phyloP scores from a whole-genome alignment of 2,329 filamentous ascomycete genomes.

The Dryadomyces quercus-mongolicae region DNA sequence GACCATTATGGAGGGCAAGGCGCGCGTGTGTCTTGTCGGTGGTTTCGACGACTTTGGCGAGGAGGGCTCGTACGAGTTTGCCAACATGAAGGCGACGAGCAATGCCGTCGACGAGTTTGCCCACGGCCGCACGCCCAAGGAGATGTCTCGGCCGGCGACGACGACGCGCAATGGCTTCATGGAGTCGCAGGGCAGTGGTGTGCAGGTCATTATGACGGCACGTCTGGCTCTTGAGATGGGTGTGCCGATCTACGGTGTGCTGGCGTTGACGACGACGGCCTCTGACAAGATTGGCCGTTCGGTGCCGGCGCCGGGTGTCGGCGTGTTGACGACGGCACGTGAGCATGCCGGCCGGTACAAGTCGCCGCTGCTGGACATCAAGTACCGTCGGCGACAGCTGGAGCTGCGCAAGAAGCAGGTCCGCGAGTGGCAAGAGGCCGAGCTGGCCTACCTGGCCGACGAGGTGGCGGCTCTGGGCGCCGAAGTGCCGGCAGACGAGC shows the following conservation, averaged over 20 bases:
- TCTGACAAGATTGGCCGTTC: conserved; percentile 99
- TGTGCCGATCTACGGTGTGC: conserved; percentile 89
- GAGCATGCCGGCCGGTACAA: conserved; percentile 87
- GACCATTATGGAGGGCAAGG: conserved; percentile 97
- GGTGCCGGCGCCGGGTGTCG: conserved; percentile 89
- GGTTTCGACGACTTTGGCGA: conserved; percentile 99
- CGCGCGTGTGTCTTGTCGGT: conserved; percentile 92
- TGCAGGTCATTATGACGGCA: conserved; percentile 97
- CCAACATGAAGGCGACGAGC: conserved; percentile 99
- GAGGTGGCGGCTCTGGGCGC: conserved; percentile 86
- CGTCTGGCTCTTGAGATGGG: conserved; percentile 96
- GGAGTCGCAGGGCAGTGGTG: conserved; percentile 97
- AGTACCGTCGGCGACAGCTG: conserved; percentile 91
- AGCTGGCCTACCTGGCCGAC: conserved; percentile 84
- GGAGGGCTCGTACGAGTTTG: conserved; percentile 98
- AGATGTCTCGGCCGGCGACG: conserved; percentile 96
- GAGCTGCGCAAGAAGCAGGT: conserved; percentile 90
- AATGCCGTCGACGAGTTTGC: conserved; percentile 94
- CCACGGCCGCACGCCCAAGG: conserved; percentile 85
- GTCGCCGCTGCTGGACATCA: conserved; percentile 91
- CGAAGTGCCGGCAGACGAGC: conserved; percentile 59
- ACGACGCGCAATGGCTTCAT: conserved; percentile 97
- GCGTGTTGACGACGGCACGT: conserved; percentile 89
- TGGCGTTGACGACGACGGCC: conserved; percentile 88
- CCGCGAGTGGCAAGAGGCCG: conserved; percentile 91